phyloP scores from a whole-genome alignment of 441 rosid genomes.

The Erysimum cheiri region DNA sequence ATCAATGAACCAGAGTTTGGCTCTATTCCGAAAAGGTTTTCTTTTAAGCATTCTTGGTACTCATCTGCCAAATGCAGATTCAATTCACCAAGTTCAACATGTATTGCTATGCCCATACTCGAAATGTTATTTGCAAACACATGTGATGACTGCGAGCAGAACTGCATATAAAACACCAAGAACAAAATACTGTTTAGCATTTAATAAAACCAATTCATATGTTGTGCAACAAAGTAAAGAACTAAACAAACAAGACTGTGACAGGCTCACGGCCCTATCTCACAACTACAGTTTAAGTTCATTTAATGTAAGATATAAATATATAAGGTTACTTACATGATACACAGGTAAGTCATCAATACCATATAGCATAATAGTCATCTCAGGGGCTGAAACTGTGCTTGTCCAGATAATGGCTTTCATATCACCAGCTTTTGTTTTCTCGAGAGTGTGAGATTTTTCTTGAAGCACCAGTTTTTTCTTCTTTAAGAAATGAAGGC shows the following conservation, averaged over 20 bases:
- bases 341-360: conserved; percentile 67
- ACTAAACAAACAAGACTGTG: conserved; percentile 14
- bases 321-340: conserved; percentile 73
- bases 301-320: conserved; percentile 4
- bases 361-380: conserved; percentile 78
- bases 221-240: background rate
- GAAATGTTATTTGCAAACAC: conserved; percentile 93
- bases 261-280: conserved; percentile 5
- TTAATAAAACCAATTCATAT: background rate
- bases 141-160: conserved; percentile 95
- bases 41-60: conserved; percentile 89
- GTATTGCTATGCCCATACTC: conserved; percentile 71
- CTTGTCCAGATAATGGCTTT: conserved; percentile 92
- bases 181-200: conserved; percentile 18
- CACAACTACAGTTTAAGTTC: conserved; percentile 10
- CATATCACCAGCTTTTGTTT: conserved; percentile 58
- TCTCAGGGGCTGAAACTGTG: conserved; percentile 98
- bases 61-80: conserved; percentile 96
- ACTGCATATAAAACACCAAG: conserved; percentile 56
- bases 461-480: conserved; percentile 75
- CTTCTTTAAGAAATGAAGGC: conserved; percentile 69
- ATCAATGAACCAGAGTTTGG: conserved; percentile 91
- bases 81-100: conserved; percentile 97
- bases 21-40: conserved; percentile 84
- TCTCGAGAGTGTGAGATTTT: conserved; percentile 51